These are phyloP conservation scores for Mortierella antarctica DNA, from an alignment of 192 early-diverging fungal genomes.

Conservation along the genomic window DNA sequence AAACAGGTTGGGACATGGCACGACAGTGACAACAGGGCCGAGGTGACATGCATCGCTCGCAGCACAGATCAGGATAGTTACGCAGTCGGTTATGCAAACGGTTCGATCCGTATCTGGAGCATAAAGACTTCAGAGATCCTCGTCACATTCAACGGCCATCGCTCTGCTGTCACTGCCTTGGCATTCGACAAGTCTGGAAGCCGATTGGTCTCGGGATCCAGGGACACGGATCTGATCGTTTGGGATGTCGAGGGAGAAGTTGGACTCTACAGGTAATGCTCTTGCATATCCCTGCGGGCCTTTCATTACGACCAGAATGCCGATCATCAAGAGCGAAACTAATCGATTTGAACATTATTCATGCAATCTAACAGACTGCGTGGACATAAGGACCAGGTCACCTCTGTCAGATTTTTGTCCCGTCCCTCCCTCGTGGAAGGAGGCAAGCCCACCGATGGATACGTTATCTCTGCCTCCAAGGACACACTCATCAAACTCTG, in stretches of 20 bases:
- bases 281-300: neutral
- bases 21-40: conserved; percentile 83
- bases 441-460: conserved; percentile 65
- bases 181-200: conserved; percentile 84
- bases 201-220: conserved; percentile 89
- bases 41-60: conserved; percentile 85
- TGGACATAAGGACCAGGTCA: conserved; percentile 97
- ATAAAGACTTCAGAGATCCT: conserved; percentile 62
- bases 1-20: conserved; percentile 75
- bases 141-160: conserved; percentile 92
- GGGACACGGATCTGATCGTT: conserved; percentile 93
- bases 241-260: conserved; percentile 95
- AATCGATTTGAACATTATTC: neutral
- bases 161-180: conserved; percentile 84
- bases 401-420: conserved; percentile 73
- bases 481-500: conserved; percentile 97
- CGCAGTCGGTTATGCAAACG: conserved; percentile 96
- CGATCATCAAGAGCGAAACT: neutral
- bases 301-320: neutral
- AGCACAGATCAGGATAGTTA: conserved; percentile 75
- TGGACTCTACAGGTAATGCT: conserved; percentile 73
- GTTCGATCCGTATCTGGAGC: conserved; percentile 92
- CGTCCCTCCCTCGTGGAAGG: conserved; percentile 45
- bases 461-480: conserved; percentile 91
- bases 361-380: conserved; percentile 66